Evolutionary conservation across 2,329 filamentous ascomycete genomes (phyloP).

Genomic region (Fonsecaea monophora): DNA sequence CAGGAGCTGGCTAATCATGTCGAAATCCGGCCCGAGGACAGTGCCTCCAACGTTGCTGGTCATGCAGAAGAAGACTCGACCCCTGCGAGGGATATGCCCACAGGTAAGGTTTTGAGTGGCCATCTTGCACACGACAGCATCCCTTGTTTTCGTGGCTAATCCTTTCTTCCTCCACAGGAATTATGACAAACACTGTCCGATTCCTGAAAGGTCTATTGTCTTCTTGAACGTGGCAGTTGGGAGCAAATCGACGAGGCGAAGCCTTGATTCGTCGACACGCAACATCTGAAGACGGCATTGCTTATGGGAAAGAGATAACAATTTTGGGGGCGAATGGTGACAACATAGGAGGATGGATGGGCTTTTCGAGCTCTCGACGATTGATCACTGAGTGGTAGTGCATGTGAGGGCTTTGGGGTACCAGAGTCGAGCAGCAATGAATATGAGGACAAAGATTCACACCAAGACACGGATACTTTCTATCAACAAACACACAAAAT

Average conservation of each 20-base stretch:
- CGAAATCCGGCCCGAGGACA: conserved; percentile 24
- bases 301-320: background rate
- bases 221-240: background rate
- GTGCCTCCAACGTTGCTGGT: conserved; percentile 12
- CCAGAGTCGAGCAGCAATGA: background rate
- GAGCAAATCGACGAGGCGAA: background rate
- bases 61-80: background rate
- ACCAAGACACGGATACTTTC: background rate
- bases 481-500: background rate
- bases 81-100: background rate
- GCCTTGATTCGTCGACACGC: background rate
- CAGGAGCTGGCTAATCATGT: conserved; percentile 5
- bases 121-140: background rate
- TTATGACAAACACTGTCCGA: conserved; percentile 7
- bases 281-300: background rate
- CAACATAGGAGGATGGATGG: background rate
- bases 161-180: background rate
- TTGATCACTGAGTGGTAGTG: background rate
- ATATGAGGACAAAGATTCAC: background rate
- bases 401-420: background rate
- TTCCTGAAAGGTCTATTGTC: conserved; percentile 22
- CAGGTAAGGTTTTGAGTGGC: conserved; percentile 5
- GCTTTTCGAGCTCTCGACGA: background rate
- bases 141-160: background rate
- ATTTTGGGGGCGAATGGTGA: background rate